Percentiles rank a stretch among this genome's conserved stretches.
These are phyloP conservation scores for Scytalidium sp. DNA, from an alignment of 2,329 filamentous ascomycete species.

Conservation along the genomic window DNA sequence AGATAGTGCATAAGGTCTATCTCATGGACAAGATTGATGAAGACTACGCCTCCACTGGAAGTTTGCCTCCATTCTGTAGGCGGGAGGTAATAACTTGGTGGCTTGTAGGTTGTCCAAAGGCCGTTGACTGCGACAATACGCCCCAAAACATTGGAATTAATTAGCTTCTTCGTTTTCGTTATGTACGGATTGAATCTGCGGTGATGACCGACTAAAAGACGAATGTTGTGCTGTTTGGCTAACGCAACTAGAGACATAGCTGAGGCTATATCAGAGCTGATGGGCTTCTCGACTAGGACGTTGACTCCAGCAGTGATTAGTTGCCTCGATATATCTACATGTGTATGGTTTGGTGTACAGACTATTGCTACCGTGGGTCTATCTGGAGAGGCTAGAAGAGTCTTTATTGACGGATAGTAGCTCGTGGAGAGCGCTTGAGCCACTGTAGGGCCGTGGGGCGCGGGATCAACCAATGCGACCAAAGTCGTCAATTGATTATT, in stretches of 20 bases:
- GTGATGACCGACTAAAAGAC: conserved; percentile 55
- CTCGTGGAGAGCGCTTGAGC: conserved; percentile 35
- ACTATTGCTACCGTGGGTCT: conserved; percentile 54
- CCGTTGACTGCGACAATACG: conserved; percentile 49
- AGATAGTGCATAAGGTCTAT: conserved; percentile 56
- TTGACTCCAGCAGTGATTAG: conserved; percentile 47
- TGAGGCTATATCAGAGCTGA: conserved; percentile 39
- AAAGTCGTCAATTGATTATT: conserved; percentile 35
- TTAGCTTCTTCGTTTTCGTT: conserved; percentile 41
- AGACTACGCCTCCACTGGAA: conserved; percentile 42
- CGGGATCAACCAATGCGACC: conserved; percentile 43
- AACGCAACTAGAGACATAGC: conserved; percentile 30
- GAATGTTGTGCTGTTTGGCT: conserved; percentile 28
- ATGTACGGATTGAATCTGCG: conserved; percentile 58
- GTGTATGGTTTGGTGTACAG: conserved; percentile 58
- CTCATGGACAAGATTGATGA: conserved; percentile 61
- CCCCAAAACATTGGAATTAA: conserved; percentile 41
- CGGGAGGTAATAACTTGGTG: conserved; percentile 45
- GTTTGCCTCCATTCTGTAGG: conserved; percentile 45
- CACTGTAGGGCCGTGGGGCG: conserved; percentile 30
- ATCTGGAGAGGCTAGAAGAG: conserved; percentile 36
- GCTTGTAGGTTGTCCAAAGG: conserved; percentile 52
- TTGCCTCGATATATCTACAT: conserved; percentile 47
- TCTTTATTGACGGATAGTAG: conserved; percentile 37
- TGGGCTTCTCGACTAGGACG: conserved; percentile 55